Evolutionary conservation across 2,329 filamentous ascomycete species (phyloP), one percentile per base, ranked within the genome.

Genomic region (Corynespora cassiicola): DNA sequence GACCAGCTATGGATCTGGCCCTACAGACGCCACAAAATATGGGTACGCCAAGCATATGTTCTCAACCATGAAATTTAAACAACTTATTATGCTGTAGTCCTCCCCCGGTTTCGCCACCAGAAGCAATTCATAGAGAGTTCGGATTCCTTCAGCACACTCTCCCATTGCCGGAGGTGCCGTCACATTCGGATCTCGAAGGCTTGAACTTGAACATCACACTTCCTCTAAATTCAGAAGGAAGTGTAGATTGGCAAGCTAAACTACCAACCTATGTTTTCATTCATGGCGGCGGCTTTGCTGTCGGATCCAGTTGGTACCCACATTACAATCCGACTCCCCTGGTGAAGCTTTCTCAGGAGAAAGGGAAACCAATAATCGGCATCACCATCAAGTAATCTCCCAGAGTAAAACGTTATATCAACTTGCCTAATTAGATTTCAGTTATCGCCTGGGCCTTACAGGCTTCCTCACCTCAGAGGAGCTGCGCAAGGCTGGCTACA

Each of bases 241-340:
- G 24, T 3, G 48, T 64, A 10, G 42, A 54, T 18, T 26, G 39
- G 3, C 46, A 42, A 4, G 56, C 60, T 9, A 69, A 68, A 5
- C 59, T 80, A 2, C 78, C 78, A 0, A 76, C 80, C 0, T 66
- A 79, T 24, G 68, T 77, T 2, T 79, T 78, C 45, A 69, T 81
- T 4, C 77, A 81, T 42, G 78, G 78, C 0, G 77, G 78, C 8
- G 78, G 74, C 0, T 74, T 77, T 31, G 58, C 63, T 3, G 66
- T 74, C 3, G 78, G 77, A 3, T 75, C 75, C 3, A 76, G 72
- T 26, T 77, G 70, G 27, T 81, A 75, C 68, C 78, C 77, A 1
- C 75, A 80, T 23, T 78, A 76, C 46, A 73, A 80, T 43, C 58
- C 73, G 14, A 59, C 60, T 5, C 57, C 69, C 1, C 44, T 81